Base-by-base conservation (phyloP, 2,329 filamentous ascomycete genomes). In the Aspergillus jensenii region DNA sequence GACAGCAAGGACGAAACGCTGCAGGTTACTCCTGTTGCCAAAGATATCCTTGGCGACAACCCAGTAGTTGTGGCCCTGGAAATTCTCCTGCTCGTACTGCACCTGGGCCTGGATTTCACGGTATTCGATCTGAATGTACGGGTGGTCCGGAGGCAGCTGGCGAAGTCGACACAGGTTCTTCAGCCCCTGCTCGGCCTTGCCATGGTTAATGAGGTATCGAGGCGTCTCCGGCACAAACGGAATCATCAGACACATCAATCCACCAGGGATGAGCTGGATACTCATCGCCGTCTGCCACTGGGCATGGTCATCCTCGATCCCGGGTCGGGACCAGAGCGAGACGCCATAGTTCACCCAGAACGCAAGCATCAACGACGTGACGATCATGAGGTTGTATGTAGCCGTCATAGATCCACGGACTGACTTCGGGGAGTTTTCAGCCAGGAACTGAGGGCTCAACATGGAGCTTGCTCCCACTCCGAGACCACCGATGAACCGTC, bases 391-490 rank as follows among this genome's bases (percentile, higher is more conserved):
- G 25, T 55, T 55, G 23, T 55, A 55, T 15, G 52, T 49, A 11
- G 52, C 52, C 0, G 52, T 55, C 44, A 55, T 48, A 1, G 44
- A 48, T 3, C 52, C 52, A 33, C 52, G 52, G 19, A 55, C 25
- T 14, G 44, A 73, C 51, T 75, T 77, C 3, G 76, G 76, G 0
- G 73, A 70, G 51, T 75, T 77, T 55, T 79, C 77, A 1, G 74
- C 71, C 1, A 78, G 67, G 55, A 74, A 79, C 27, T 77, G 71
- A 8, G 77, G 77, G 1, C 74, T 73, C 43, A 78, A 55, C 70
- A 77, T 75, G 15, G 71, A 75, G 3, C 66, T 74, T 6, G 68
- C 71, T 2, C 56, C 52, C 2, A 55, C 52, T 4, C 52, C 52
- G 9, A 55, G 52, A 17, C 52, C 52, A 12, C 52, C 52, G 21